phyloP scores from a whole-genome alignment of 345 rosid species.

The Brassica cretica region DNA sequence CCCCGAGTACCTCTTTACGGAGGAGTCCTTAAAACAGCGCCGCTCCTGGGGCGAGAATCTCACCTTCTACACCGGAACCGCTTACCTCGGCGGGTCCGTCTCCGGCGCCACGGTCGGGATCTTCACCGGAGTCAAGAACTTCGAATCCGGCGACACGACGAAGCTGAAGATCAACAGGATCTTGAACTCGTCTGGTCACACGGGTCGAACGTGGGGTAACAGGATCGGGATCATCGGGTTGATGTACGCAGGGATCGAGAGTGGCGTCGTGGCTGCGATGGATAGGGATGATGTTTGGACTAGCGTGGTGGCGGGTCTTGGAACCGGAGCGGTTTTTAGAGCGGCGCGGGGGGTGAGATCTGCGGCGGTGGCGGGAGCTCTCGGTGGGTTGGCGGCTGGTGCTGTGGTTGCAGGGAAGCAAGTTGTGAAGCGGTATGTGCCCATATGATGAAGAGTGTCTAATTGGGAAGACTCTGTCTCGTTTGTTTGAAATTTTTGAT shows the following conservation, averaged over 20 bases:
- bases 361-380: conserved; percentile 95
- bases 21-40: conserved; percentile 80
- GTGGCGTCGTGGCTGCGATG: conserved; percentile 59
- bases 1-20: conserved; percentile 90
- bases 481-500: conserved; percentile 33
- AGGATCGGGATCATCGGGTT: conserved; percentile 73
- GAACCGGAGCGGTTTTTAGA: conserved; percentile 78
- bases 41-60: conserved; percentile 98
- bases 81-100: conserved; percentile 69
- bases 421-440: conserved; percentile 72
- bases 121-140: conserved; percentile 55
- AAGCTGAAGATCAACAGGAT: conserved; percentile 84
- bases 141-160: conserved; percentile 72
- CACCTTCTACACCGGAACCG: conserved; percentile 86
- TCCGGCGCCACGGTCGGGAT: conserved; percentile 63
- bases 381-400: conserved; percentile 85
- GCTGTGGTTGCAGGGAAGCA: conserved; percentile 80
- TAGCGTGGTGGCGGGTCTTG: conserved; percentile 86
- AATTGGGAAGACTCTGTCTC: conserved; percentile 17
- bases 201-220: conserved; percentile 84
- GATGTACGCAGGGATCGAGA: conserved; percentile 78
- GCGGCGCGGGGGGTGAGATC: conserved; percentile 93
- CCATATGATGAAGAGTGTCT: conserved; percentile 50
- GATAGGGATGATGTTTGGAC: conserved; percentile 94
- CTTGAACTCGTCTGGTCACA: conserved; percentile 73